These are phyloP conservation scores for Carex kokanica DNA, from an alignment of 176 grass and related monocot species.

Conservation along the genomic window DNA sequence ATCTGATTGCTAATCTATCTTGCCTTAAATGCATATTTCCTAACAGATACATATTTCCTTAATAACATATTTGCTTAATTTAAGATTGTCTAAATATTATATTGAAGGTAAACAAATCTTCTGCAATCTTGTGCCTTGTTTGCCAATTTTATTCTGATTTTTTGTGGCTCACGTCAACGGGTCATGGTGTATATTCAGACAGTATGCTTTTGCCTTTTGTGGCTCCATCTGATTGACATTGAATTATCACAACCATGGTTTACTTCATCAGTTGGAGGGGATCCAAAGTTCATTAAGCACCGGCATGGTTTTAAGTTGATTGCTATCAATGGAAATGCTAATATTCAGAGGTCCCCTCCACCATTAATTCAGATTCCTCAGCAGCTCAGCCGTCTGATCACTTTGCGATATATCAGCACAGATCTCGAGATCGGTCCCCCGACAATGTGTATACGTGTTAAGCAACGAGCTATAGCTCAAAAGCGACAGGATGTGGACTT, in stretches of 20 bases:
- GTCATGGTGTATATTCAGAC: too few species aligned
- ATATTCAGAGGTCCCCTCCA: conserved; percentile 9
- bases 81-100: too few species aligned
- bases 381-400: neutral
- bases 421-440: neutral
- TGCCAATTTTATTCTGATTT: too few species aligned
- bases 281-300: neutral
- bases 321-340: neutral
- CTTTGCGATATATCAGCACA: neutral
- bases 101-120: too few species aligned
- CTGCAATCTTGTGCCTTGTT: too few species aligned
- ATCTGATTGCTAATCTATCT: too few species aligned
- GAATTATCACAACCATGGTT: neutral
- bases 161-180: too few species aligned
- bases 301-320: neutral
- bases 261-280: neutral
- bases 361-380: neutral
- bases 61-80: too few species aligned
- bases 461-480: neutral
- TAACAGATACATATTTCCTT: too few species aligned
- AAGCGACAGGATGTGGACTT: conserved; percentile 4
- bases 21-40: too few species aligned
- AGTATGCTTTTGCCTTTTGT: neutral
- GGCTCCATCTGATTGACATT: neutral
- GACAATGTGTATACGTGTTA: neutral